Evolutionary conservation across 768 basidiomycete species (phyloP).

Genomic region (Leucocoprinus birnbaumii): DNA sequence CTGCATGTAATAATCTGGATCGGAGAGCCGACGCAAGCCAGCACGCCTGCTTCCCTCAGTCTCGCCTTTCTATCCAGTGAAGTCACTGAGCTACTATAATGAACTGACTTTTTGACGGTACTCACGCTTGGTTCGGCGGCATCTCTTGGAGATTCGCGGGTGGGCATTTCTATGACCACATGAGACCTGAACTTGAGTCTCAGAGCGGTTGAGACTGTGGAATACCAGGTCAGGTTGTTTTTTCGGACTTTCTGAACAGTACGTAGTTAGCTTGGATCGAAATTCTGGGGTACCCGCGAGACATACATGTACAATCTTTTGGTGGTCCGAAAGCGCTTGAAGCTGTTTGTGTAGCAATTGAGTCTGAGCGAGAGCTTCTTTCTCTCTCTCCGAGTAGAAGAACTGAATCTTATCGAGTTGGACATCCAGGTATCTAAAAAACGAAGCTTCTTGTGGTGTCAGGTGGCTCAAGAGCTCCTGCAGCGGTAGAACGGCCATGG

Average conservation of each 20-base stretch:
- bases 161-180: neutral
- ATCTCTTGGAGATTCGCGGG: neutral
- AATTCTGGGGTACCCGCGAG: neutral
- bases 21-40: slow-evolving; percentile 22
- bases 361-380: slow-evolving; percentile 50
- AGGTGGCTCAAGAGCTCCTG: slow-evolving; percentile 51
- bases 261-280: neutral
- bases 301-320: slow-evolving; percentile 53
- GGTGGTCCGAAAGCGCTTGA: slow-evolving; percentile 69
- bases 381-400: slow-evolving; percentile 77
- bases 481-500: slow-evolving; percentile 32
- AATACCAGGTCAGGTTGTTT: slow-evolving; percentile 15
- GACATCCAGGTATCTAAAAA: slow-evolving; percentile 73
- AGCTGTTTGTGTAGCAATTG: slow-evolving; percentile 64
- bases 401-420: slow-evolving; percentile 84
- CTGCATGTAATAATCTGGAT: slow-evolving; percentile 77
- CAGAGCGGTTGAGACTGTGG: slow-evolving; percentile 13
- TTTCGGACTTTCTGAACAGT: slow-evolving; percentile 13
- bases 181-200: slow-evolving; percentile 11
- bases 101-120: no score
- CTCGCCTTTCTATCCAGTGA: no score
- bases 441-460: slow-evolving; percentile 58
- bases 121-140: no score
- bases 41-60: neutral
- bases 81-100: no score